Base-by-base conservation (phyloP, 495 filamentous ascomycete species). In the Chaetomium tenue region DNA sequence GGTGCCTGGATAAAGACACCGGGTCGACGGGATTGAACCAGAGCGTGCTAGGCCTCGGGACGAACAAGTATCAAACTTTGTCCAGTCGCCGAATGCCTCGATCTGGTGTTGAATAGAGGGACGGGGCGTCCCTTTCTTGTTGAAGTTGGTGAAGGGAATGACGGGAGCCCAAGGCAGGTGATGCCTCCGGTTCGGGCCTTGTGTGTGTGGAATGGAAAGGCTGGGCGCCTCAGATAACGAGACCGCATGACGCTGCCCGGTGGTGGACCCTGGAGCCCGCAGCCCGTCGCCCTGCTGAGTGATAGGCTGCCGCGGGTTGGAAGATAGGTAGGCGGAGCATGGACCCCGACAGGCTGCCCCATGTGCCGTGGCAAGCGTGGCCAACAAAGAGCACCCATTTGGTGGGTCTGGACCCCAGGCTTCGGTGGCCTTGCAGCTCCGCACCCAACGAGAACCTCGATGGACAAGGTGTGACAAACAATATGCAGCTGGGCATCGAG, bases 1-100 rank as follows among this genome's bases (percentile, higher is more conserved):
- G 22, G 22, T 66, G 52, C 52, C 58, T 57, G 44, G 58, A 61
- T 61, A 58, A 58, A 66, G 58, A 28, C 58, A 58, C 64, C 64
- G 46, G 58, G 20, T 56, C 52, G 53, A 15, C 20, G 55, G 53
- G 26, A 30, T 25, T 16, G 22, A 28, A 63, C 60, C 61, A 50
- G 52, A 50, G n/a, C 25, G 25, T 37, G 51, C 40, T 56, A 42
- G 40, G 33, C n/a, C 9, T 12, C 25, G 7, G 33, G 37, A 55
- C 40, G 39, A 58, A n/a, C 7, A 46, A 50, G 26, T 30, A 26
- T 59, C 28, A 60, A 48, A 22, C 4, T n/a, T 48, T 54, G 37
- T 26, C n/a, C n/a, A 11, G 28, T 12, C 58, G 13, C 9, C 58
- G 15, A 26, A 9, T 54, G 20, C 13, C 59, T 48, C 53, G 20